A percentile compares a stretch with the other conserved stretches of the same genome.
Evolutionary conservation across 495 filamentous ascomycete species (phyloP).

Genomic region (Lepraria neglecta): DNA sequence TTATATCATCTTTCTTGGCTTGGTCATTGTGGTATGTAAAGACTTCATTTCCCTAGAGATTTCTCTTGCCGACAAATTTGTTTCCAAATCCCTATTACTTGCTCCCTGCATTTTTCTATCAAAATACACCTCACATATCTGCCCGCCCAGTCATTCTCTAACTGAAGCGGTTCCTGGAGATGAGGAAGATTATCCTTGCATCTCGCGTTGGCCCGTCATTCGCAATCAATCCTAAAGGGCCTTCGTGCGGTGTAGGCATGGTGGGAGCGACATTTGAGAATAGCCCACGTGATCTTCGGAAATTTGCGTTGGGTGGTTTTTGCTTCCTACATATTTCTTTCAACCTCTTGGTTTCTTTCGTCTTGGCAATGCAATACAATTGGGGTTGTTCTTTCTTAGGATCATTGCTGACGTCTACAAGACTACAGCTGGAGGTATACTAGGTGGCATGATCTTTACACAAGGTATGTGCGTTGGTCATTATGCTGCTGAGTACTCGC

Average conservation of each 20-base stretch:
- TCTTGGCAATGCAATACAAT: too few relatives aligned
- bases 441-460: slow-evolving; percentile 50
- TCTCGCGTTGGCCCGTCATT: slow-evolving; percentile 66
- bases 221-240: slow-evolving; percentile 64
- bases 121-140: slow-evolving; percentile 72
- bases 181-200: slow-evolving; percentile 94
- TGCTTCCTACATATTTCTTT: slow-evolving; percentile 76
- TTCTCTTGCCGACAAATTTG: slow-evolving; percentile 13
- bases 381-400: too few relatives aligned
- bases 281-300: slow-evolving; percentile 54
- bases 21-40: slow-evolving; percentile 54
- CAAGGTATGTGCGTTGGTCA: slow-evolving; percentile 37
- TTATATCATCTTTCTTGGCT: slow-evolving; percentile 57
- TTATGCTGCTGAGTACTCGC: slow-evolving; percentile 20
- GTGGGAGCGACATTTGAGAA: slow-evolving; percentile 87
- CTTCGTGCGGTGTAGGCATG: slow-evolving; percentile 73
- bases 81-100: slow-evolving; percentile 21
- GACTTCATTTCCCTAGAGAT: slow-evolving; percentile 7
- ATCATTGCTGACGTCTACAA: slow-evolving; percentile 38
- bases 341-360: background rate
- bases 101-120: slow-evolving; percentile 23
- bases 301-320: slow-evolving; percentile 66
- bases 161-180: slow-evolving; percentile 96
- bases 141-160: slow-evolving; percentile 78
- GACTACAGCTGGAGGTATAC: slow-evolving; percentile 45